A percentile compares a stretch with the other conserved stretches of the same genome.
These are phyloP conservation scores for Turritis glabra DNA, from an alignment of 345 rosid genomes.

Conservation along the genomic window DNA sequence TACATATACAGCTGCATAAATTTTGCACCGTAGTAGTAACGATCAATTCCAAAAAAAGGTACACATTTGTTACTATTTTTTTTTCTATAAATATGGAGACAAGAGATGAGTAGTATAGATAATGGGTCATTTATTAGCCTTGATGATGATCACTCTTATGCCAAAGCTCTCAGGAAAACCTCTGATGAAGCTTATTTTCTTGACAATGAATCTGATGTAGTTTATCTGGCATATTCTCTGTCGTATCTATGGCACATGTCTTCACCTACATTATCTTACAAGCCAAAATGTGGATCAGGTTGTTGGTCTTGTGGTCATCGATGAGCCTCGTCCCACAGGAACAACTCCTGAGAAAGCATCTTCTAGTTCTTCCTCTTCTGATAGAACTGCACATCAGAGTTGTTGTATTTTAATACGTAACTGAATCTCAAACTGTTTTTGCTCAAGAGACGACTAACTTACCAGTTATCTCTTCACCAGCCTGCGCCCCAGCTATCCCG, in stretches of 20 bases:
- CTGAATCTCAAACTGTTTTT: slow-evolving; percentile 2
- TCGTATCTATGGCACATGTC: slow-evolving; percentile 26
- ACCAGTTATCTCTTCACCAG: slow-evolving; percentile 66
- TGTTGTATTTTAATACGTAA: neutral
- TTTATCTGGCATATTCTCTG: slow-evolving; percentile 11
- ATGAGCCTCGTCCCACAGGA: slow-evolving; percentile 83
- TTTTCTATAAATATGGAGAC: slow-evolving; percentile 16
- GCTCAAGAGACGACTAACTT: slow-evolving; percentile 16
- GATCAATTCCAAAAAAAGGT: neutral
- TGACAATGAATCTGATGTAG: neutral
- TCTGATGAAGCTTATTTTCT: slow-evolving; percentile 16
- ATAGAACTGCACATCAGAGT: slow-evolving; percentile 45
- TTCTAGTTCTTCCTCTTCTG: slow-evolving; percentile 60
- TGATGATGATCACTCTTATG: slow-evolving; percentile 11
- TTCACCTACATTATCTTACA: slow-evolving; percentile 28
- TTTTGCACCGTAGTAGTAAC: slow-evolving; percentile 20
- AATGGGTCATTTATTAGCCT: slow-evolving; percentile 2
- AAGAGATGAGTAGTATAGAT: slow-evolving; percentile 1
- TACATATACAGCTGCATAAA: slow-evolving; percentile 25
- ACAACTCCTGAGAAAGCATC: slow-evolving; percentile 63
- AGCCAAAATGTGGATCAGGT: slow-evolving; percentile 46
- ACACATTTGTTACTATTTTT: neutral
- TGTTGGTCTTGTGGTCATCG: slow-evolving; percentile 91
- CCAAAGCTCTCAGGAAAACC: slow-evolving; percentile 6
- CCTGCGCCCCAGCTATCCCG: slow-evolving; percentile 91